These are phyloP conservation scores for Kuraishia hungarica DNA, from an alignment of 805 yeast species.

Conservation along the genomic window DNA sequence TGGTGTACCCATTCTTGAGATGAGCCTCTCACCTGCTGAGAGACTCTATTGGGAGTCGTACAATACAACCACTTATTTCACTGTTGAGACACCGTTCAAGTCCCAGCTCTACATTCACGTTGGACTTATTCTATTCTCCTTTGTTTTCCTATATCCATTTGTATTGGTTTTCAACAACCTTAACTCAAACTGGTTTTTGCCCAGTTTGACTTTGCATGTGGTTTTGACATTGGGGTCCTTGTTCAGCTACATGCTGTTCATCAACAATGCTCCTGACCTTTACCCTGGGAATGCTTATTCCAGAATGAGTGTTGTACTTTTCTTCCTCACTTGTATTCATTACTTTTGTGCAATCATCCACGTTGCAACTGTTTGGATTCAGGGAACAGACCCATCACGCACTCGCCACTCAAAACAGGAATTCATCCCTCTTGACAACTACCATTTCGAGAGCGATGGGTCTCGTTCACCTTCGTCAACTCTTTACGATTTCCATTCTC, in stretches of 20 bases:
- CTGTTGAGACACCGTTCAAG: constrained; percentile 38
- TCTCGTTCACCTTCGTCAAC: constrained; percentile 25
- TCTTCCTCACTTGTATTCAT: constrained; percentile 46
- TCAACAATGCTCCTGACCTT: constrained; percentile 49
- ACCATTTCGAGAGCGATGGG: constrained; percentile 5
- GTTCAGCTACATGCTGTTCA: constrained; percentile 46
- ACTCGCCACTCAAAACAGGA: constrained; percentile 4
- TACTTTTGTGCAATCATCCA: constrained; percentile 43
- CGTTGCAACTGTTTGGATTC: constrained; percentile 35
- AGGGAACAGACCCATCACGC: constrained; percentile 7
- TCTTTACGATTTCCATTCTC: constrained; percentile 19
- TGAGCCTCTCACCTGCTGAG: constrained; percentile 63
- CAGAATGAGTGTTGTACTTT: constrained; percentile 53
- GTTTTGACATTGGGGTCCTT: constrained; percentile 39
- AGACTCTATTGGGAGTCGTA: constrained; percentile 69
- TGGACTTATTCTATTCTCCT: constrained; percentile 29
- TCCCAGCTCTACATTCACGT: constrained; percentile 49
- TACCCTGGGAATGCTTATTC: constrained; percentile 75
- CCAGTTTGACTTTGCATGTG: constrained; percentile 44
- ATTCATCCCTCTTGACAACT: constrained; percentile 20
- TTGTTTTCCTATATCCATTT: constrained; percentile 58
- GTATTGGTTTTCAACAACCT: constrained; percentile 56
- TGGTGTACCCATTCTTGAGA: constrained; percentile 68
- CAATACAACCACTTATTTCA: constrained; percentile 70
- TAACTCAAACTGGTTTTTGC: constrained; percentile 49